phyloP scores from a whole-genome alignment of 2,329 filamentous ascomycete genomes.

The Botrytis medusae region DNA sequence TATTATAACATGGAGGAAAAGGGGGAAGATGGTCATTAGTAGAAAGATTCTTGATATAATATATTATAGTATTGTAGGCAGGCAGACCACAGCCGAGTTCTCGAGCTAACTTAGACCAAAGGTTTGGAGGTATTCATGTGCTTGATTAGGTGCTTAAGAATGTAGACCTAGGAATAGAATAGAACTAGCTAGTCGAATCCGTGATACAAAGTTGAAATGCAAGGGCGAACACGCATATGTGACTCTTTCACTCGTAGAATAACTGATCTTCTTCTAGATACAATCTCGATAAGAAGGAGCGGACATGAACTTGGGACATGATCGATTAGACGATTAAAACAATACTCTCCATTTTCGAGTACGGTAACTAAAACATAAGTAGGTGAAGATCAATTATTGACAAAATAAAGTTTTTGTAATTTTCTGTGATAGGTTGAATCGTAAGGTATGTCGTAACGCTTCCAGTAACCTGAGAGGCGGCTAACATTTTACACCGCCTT shows the following conservation, averaged over 20 bases:
- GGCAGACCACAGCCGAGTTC: neutral
- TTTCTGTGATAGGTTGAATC: neutral
- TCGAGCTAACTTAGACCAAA: neutral
- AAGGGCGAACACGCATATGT: neutral
- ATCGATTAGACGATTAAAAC: neutral
- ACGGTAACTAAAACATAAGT: neutral
- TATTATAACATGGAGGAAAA: rapidly evolving
- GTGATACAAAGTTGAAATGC: neutral
- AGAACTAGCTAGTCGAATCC: neutral
- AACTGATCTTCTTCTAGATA: neutral
- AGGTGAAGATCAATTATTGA: neutral
- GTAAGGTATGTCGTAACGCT: neutral
- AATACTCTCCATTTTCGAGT: too few species aligned
- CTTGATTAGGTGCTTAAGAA: neutral
- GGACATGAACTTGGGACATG: neutral
- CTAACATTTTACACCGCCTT: neutral
- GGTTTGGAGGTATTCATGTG: neutral
- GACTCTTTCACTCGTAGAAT: neutral
- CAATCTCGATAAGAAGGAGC: neutral
- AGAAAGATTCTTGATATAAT: neutral
- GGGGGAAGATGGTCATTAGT: too few species aligned
- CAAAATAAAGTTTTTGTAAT: neutral
- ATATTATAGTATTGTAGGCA: too few species aligned
- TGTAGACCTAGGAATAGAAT: neutral
- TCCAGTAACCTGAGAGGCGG: neutral